A percentile compares a stretch with the other conserved stretches of the same genome.
Conservation (phyloP, 257 asterid species). For the Solanum clarkiae region DNA sequence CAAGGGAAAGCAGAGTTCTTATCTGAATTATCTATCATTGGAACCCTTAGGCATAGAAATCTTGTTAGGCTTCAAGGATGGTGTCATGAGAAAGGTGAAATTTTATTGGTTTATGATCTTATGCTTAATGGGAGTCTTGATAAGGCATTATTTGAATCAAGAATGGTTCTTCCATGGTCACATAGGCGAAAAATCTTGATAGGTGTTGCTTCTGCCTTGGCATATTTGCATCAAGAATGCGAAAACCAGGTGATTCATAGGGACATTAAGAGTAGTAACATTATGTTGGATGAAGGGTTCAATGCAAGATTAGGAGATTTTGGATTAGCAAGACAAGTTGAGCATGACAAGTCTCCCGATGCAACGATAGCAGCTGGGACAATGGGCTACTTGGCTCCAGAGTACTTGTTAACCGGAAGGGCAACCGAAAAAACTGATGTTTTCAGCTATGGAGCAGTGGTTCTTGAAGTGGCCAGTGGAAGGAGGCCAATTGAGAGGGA, state of each 20-base stretch:
- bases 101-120: constrained; percentile 52
- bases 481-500: constrained; percentile 71
- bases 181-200: constrained; percentile 43
- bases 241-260: constrained; percentile 76
- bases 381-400: constrained; percentile 88
- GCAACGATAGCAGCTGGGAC: constrained; percentile 84
- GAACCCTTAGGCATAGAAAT: constrained; percentile 69
- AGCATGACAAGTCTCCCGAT: constrained; percentile 74
- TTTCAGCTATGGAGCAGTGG: constrained; percentile 75
- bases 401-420: constrained; percentile 62
- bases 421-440: constrained; percentile 73
- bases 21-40: constrained; percentile 67
- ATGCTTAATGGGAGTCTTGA: constrained; percentile 81
- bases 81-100: constrained; percentile 82
- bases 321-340: constrained; percentile 63
- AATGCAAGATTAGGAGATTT: constrained; percentile 77
- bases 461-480: constrained; percentile 77
- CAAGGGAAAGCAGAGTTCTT: constrained; percentile 71
- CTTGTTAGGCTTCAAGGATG: constrained; percentile 73
- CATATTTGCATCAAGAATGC: constrained; percentile 75
- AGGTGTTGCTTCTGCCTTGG: constrained; percentile 76
- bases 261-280: constrained; percentile 67
- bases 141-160: constrained; percentile 59
- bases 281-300: constrained; percentile 76
- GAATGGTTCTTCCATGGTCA: constrained; percentile 49